These are phyloP conservation scores for Zygoascus biomembranicola DNA, from an alignment of 805 yeast genomes.

Conservation along the genomic window DNA sequence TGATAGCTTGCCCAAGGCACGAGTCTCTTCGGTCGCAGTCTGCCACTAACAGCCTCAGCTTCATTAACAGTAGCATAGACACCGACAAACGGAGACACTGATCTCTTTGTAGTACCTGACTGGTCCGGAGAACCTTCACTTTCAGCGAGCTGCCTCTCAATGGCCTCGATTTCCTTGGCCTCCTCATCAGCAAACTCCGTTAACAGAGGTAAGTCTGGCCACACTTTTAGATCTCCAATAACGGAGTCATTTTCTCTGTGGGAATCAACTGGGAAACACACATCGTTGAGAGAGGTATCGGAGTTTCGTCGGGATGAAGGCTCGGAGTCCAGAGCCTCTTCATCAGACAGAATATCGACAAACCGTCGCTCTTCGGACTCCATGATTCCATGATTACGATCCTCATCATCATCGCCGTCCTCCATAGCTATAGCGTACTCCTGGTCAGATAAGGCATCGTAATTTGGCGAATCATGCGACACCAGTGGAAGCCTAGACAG, in stretches of 20 bases:
- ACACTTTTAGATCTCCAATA: constrained; percentile 31
- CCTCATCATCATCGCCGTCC: not conserved
- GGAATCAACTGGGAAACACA: constrained; percentile 72
- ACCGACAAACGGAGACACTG: constrained; percentile 8
- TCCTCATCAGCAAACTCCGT: constrained; percentile 75
- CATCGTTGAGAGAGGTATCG: constrained; percentile 76
- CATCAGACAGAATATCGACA: constrained; percentile 12
- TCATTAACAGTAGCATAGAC: constrained; percentile 38
- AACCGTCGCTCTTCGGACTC: constrained; percentile 4
- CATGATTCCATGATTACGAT: not conserved
- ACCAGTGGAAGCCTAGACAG: constrained; percentile 5
- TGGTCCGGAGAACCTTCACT: not conserved
- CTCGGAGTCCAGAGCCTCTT: constrained; percentile 36
- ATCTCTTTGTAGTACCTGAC: constrained; percentile 4
- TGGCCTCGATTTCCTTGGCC: constrained; percentile 33
- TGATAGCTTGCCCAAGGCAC: constrained; percentile 54
- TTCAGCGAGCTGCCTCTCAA: constrained; percentile 13
- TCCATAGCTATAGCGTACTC: constrained; percentile 3
- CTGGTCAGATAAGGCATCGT: not conserved
- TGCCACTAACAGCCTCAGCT: constrained; percentile 45
- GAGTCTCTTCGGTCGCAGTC: constrained; percentile 66
- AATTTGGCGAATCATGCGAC: not conserved
- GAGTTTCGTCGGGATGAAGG: constrained; percentile 56
- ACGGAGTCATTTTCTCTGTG: constrained; percentile 21
- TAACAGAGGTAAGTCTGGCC: constrained; percentile 81